Evolutionary conservation across 2,329 filamentous ascomycete genomes (phyloP).

Genomic region (Epichloe glyceriae): DNA sequence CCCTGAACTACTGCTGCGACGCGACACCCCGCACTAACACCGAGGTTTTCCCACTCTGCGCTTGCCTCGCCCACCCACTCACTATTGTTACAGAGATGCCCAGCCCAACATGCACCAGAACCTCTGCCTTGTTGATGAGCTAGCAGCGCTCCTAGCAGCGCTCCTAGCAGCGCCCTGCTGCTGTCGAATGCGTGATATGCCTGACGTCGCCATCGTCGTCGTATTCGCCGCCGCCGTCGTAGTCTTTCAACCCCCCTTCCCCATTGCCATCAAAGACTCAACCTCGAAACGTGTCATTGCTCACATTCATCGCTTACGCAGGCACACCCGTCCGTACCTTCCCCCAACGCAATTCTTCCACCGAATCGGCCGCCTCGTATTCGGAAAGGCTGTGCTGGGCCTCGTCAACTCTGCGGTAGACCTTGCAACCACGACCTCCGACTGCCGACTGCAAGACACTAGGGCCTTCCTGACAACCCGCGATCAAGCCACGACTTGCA

Average conservation of each 20-base stretch:
- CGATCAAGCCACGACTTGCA: neutral
- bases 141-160: neutral
- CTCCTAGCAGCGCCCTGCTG: neutral
- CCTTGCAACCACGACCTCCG: neutral
- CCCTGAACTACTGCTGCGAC: neutral
- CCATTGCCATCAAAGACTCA: neutral
- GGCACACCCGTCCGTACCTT: conserved; percentile 2
- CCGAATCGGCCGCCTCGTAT: conserved; percentile 2
- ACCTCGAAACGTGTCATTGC: neutral
- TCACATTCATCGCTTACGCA: conserved; percentile 1
- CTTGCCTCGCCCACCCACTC: neutral
- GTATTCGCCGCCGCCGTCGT: conserved; percentile 1
- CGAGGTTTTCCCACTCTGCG: conserved; percentile 1
- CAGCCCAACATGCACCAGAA: too few species aligned
- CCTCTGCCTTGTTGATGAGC: neutral
- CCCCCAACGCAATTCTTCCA: conserved; percentile 2
- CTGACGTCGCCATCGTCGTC: conserved; percentile 4
- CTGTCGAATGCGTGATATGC: neutral
- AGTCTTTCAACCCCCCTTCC: neutral
- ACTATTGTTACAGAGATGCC: too few species aligned
- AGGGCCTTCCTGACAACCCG: neutral
- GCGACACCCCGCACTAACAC: conserved; percentile 1
- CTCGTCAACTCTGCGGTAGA: neutral
- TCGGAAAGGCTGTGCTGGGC: conserved; percentile 3
- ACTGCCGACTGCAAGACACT: neutral